Percentiles rank a stretch among this genome's conserved stretches.
Conservation (phyloP, 495 filamentous ascomycete species). For the Penicillium taxi region DNA sequence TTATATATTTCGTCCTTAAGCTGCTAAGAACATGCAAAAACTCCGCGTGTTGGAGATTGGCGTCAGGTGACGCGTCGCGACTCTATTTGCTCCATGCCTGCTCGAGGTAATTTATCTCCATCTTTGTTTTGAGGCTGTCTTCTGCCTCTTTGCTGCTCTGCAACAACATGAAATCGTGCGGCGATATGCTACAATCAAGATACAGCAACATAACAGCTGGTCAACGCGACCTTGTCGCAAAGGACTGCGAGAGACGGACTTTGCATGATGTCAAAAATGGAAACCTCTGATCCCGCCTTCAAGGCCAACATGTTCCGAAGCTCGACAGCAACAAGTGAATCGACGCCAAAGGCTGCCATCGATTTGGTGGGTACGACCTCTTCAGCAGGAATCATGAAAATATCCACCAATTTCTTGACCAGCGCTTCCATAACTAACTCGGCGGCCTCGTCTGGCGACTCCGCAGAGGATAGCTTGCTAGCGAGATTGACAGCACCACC, state of each 20-base stretch:
- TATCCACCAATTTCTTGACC: background rate
- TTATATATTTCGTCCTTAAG: too few species aligned
- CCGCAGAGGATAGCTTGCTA: background rate
- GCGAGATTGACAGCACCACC: background rate
- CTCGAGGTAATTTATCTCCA: too few species aligned
- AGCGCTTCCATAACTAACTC: background rate
- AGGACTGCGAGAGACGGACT: background rate
- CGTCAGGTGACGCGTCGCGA: too few species aligned
- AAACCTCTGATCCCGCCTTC: constrained; percentile 1
- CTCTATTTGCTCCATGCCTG: too few species aligned
- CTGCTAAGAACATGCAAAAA: too few species aligned
- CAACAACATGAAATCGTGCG: too few species aligned
- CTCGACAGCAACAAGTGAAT: constrained; percentile 3
- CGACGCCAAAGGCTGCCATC: background rate
- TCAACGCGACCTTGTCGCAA: background rate
- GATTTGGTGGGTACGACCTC: background rate
- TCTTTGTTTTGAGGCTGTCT: too few species aligned
- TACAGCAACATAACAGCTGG: too few species aligned
- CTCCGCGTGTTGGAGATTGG: too few species aligned
- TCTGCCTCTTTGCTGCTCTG: too few species aligned
- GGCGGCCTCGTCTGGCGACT: background rate
- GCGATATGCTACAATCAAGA: too few species aligned
- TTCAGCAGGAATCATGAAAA: background rate
- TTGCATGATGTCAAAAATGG: constrained; percentile 1
- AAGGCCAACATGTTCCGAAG: background rate